These are phyloP conservation scores for Plasmodium sp. DNA, from an alignment of 169 alveolate genomes.

Conservation along the genomic window DNA sequence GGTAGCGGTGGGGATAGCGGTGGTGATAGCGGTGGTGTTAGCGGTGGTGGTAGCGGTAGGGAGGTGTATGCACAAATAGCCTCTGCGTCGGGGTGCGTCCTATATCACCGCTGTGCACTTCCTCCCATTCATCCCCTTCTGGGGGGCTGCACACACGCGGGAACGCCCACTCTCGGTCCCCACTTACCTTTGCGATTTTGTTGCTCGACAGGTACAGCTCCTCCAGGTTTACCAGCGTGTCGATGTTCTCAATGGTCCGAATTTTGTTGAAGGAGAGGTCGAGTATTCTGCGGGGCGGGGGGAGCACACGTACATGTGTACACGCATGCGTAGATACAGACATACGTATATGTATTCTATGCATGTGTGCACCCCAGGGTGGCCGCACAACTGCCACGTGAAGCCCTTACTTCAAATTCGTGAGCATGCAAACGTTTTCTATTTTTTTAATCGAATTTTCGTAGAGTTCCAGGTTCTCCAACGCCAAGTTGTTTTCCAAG, in stretches of 20 bases:
- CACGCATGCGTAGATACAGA: neutral
- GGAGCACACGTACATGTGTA: neutral
- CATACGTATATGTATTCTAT: neutral
- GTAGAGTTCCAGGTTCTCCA: constrained; percentile 87
- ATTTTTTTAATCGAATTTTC: constrained; percentile 84
- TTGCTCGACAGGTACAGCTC: constrained; percentile 89
- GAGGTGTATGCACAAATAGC: neutral
- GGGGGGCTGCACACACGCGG: neutral
- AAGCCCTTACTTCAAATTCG: constrained; percentile 77
- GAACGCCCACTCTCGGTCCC: neutral
- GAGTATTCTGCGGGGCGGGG: constrained; percentile 69
- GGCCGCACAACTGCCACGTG: neutral
- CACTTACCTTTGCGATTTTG: constrained; percentile 82
- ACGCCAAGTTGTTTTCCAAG: constrained; percentile 75
- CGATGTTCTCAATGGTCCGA: constrained; percentile 80
- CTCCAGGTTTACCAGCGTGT: constrained; percentile 79
- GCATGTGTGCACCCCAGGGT: neutral
- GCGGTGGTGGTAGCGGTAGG: neutral
- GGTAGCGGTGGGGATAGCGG: neutral
- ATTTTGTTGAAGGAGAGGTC: constrained; percentile 86
- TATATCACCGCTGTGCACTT: neutral
- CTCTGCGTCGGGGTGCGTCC: neutral
- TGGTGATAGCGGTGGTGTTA: too few relatives aligned
- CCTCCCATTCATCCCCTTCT: neutral
- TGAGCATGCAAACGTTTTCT: constrained; percentile 83